Percentiles rank a stretch among this genome's conserved stretches.
phyloP scores from a whole-genome alignment of 2,329 filamentous ascomycete species.

The Aspergillus quadricinctus region DNA sequence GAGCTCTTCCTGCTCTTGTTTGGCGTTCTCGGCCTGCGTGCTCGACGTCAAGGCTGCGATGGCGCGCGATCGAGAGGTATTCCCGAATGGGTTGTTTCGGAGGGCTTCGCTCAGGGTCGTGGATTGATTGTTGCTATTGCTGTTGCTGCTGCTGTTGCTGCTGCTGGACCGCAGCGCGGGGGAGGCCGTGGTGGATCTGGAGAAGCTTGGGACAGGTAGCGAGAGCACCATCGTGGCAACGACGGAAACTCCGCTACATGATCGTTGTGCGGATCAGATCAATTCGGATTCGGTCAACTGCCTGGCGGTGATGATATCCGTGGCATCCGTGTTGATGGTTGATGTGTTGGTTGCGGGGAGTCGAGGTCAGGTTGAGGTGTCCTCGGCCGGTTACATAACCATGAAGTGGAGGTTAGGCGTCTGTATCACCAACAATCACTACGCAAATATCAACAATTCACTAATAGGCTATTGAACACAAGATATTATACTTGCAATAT shows the following conservation, averaged over 20 bases:
- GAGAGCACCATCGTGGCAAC: constrained; percentile 35
- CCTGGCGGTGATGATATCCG: not conserved
- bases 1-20: constrained; percentile 35
- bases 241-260: constrained; percentile 28
- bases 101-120: constrained; percentile 41
- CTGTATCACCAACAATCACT: not conserved
- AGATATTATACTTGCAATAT: not conserved
- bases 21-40: constrained; percentile 26
- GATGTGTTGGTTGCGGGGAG: not conserved
- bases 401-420: not conserved
- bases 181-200: constrained; percentile 25
- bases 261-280: constrained; percentile 10
- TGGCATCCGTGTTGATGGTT: not conserved
- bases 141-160: constrained; percentile 13
- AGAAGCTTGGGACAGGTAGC: constrained; percentile 34
- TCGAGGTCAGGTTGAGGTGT: not conserved
- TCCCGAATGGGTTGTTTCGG: constrained; percentile 42
- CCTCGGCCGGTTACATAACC: not conserved
- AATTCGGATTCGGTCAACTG: not conserved
- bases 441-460: not conserved
- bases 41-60: constrained; percentile 13
- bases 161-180: constrained; percentile 24
- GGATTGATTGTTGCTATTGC: constrained; percentile 21
- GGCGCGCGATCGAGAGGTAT: constrained; percentile 23
- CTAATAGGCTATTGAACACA: not conserved